Conservation (phyloP, 108 stramenopile genomes). For the Pelagomonas calceolata region DNA sequence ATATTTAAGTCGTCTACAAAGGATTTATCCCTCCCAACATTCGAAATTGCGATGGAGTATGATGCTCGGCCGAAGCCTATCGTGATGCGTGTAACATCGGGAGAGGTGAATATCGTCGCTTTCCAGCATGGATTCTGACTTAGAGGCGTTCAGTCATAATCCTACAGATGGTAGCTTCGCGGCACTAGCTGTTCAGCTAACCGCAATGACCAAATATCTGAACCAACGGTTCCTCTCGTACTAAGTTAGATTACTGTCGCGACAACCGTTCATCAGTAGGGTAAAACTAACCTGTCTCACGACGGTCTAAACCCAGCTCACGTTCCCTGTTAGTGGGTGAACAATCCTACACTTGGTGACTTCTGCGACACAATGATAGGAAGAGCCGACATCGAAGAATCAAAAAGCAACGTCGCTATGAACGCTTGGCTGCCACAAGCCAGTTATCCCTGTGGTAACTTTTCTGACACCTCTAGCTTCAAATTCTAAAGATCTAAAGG, state of each 20-base stretch:
- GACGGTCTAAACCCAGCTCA: slow-evolving; percentile 96
- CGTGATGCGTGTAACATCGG: slow-evolving; percentile 14
- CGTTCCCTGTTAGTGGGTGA: slow-evolving; percentile 91
- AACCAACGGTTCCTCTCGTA: slow-evolving; percentile 97
- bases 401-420: slow-evolving; percentile 39
- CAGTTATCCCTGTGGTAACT: slow-evolving; percentile 88
- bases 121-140: slow-evolving; percentile 50
- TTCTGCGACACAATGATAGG: slow-evolving; percentile 91
- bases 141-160: slow-evolving; percentile 58
- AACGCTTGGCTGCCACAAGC: slow-evolving; percentile 86
- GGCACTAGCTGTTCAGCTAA: slow-evolving; percentile 52
- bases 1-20: slow-evolving; percentile 82
- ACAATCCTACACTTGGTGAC: slow-evolving; percentile 92
- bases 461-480: slow-evolving; percentile 94
- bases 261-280: slow-evolving; percentile 78
- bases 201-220: slow-evolving; percentile 80
- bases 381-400: slow-evolving; percentile 66
- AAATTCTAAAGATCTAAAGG: slow-evolving; percentile 87
- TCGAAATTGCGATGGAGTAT: slow-evolving; percentile 46
- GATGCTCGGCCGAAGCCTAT: slow-evolving; percentile 25
- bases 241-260: slow-evolving; percentile 93
- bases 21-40: slow-evolving; percentile 81
- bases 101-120: slow-evolving; percentile 27
- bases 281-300: slow-evolving; percentile 95
- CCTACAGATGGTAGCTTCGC: slow-evolving; percentile 54